Percentiles rank a stretch among this genome's conserved stretches.
Conservation (phyloP, 192 early-diverging fungal genomes). For the Podila clonocystis region DNA sequence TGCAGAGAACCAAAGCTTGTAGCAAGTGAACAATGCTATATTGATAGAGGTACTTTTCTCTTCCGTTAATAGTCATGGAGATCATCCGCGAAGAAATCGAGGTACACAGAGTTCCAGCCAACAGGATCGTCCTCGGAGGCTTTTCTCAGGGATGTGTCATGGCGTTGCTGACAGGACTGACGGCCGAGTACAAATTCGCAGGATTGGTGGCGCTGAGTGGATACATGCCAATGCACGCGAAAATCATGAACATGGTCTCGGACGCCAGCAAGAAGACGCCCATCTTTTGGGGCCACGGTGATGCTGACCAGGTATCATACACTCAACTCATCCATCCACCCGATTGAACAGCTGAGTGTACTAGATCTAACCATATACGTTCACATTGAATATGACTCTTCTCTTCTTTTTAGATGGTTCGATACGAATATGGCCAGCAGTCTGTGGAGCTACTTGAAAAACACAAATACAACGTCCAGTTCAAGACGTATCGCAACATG, state of each 20-base stretch:
- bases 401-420: constrained; percentile 59
- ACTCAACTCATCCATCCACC: not conserved
- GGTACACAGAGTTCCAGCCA: constrained; percentile 71
- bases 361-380: not conserved
- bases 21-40: too few species aligned
- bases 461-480: constrained; percentile 70
- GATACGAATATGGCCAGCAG: constrained; percentile 76
- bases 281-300: constrained; percentile 89
- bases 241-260: constrained; percentile 60
- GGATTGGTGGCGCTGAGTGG: constrained; percentile 69
- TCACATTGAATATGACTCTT: not conserved
- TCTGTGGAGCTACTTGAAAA: constrained; percentile 69
- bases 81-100: constrained; percentile 79
- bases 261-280: constrained; percentile 76
- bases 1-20: too few species aligned
- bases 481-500: constrained; percentile 86
- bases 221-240: constrained; percentile 73
- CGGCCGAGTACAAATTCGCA: constrained; percentile 67
- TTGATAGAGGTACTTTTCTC: not conserved
- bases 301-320: constrained; percentile 66
- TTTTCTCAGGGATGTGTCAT: constrained; percentile 94
- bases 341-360: not conserved
- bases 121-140: constrained; percentile 91
- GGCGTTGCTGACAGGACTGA: constrained; percentile 75
- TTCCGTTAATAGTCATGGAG: constrained; percentile 55